These are phyloP conservation scores for cucumber (Cucumis sativus) DNA, from an alignment of 306 rosid species.

Conservation along the genomic window DNA sequence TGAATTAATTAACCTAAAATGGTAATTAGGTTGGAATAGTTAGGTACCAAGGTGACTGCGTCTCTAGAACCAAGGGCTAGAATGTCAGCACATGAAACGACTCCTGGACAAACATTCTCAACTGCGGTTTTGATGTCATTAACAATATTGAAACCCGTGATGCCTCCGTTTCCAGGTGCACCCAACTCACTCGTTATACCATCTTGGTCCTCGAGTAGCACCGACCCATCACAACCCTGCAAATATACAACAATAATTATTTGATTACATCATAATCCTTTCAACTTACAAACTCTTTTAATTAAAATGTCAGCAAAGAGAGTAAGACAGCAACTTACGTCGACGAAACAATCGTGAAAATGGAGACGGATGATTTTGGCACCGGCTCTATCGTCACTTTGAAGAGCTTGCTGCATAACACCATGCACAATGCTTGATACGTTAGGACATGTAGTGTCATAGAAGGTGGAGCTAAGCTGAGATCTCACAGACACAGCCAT, in stretches of 20 bases:
- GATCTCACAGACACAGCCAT: constrained; percentile 7
- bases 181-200: constrained; percentile 19
- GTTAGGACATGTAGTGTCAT: constrained; percentile 13
- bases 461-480: constrained; percentile 18
- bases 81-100: constrained; percentile 41
- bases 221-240: constrained; percentile 41
- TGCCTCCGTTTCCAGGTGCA: neutral
- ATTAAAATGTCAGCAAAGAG: neutral
- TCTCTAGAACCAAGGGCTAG: constrained; percentile 25
- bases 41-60: constrained; percentile 18
- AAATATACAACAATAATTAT: neutral
- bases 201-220: constrained; percentile 20
- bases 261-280: too few relatives aligned
- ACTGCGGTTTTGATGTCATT: constrained; percentile 32
- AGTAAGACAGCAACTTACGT: neutral
- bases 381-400: constrained; percentile 10
- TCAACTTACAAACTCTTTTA: too few relatives aligned
- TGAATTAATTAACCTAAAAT: neutral
- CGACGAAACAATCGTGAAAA: constrained; percentile 26
- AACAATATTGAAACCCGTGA: constrained; percentile 21
- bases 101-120: constrained; percentile 33
- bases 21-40: neutral
- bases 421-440: constrained; percentile 12
- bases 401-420: constrained; percentile 16
- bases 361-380: constrained; percentile 27